Base-by-base conservation (phyloP, 192 early-diverging fungal species). In the Lobosporangium transversale region DNA sequence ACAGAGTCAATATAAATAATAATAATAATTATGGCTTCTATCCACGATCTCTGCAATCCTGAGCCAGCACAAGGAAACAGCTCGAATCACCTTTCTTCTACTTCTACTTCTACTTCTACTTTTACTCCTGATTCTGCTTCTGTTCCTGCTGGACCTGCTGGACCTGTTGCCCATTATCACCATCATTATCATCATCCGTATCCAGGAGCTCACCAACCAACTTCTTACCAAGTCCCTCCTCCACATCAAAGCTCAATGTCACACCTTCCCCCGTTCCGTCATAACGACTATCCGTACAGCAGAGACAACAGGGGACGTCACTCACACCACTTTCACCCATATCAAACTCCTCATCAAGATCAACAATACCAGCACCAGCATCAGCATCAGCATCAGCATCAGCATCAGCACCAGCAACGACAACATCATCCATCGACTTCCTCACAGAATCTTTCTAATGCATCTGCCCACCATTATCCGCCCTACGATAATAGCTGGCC, bases 1-100 rank as follows among this genome's bases (percentile, higher is more conserved):
- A n/a, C n/a, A n/a, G n/a, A n/a, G n/a, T n/a, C n/a, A n/a, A n/a
- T n/a, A n/a, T n/a, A n/a, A n/a, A n/a, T n/a, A n/a, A n/a, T n/a
- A n/a, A n/a, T n/a, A n/a, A n/a, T n/a, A 8, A 36, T 7, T 2
- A 71, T 71, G 69, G 43, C 69, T n/a, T 71, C 69, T 15, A 71
- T 71, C 54, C 69, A 59, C 29, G 69, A 71, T n/a, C 69, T 71
- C 52, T 71, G 69, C 54, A 63, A 63, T 37, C 59, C 59, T 12
- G 69, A 58, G 21, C 44, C 58, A 12, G 44, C 61, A 20, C 53
- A 60, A 18, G 53, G 48, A 1, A 45, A 40, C 14, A 50, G 48
- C 45, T 49, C 32, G 21, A 30, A 53, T 26, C 45, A 50, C 24
- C 45, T 50, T 20, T 4, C 51, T 26, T 33, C 58, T 43, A n/a